phyloP scores from a whole-genome alignment of 2,329 filamentous ascomycete genomes.

The Fusarium floridanum region DNA sequence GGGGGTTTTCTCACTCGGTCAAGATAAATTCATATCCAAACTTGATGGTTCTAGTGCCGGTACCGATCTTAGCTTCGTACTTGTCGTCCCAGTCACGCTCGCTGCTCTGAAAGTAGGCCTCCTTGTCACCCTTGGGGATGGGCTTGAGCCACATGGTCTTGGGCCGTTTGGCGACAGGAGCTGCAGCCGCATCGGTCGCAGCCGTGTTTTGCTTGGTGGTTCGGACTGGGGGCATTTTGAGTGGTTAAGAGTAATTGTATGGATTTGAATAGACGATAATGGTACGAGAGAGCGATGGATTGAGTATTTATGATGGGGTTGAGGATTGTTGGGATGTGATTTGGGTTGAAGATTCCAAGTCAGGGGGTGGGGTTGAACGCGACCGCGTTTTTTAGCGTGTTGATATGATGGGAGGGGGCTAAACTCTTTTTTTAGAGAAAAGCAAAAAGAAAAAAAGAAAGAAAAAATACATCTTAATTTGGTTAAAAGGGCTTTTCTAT shows the following conservation, averaged over 20 bases:
- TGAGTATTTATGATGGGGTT: not conserved
- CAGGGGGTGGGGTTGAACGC: not conserved
- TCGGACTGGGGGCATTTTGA: conserved; percentile 20
- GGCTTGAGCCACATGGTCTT: conserved; percentile 12
- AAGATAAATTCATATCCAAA: conserved; percentile 20
- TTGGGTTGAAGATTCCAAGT: not conserved
- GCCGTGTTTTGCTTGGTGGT: conserved; percentile 19
- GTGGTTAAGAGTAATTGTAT: not conserved
- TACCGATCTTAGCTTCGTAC: conserved; percentile 21
- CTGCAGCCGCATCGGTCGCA: not conserved
- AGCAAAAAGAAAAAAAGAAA: not conserved
- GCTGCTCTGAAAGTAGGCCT: not conserved
- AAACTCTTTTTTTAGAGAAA: not conserved
- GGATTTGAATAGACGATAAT: not conserved
- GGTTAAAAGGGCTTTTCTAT: not conserved
- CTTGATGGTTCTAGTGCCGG: conserved; percentile 8
- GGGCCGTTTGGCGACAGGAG: conserved; percentile 7
- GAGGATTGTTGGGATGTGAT: not conserved
- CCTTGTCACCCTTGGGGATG: conserved; percentile 5
- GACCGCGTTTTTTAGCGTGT: not conserved
- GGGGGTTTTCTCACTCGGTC: conserved; percentile 20
- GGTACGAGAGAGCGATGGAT: not conserved
- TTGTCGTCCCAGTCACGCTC: conserved; percentile 10
- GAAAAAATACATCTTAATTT: not conserved
- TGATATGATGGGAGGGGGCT: not conserved